Base-by-base conservation (phyloP, 2,329 filamentous ascomycete species). In the Fusarium hainanense region DNA sequence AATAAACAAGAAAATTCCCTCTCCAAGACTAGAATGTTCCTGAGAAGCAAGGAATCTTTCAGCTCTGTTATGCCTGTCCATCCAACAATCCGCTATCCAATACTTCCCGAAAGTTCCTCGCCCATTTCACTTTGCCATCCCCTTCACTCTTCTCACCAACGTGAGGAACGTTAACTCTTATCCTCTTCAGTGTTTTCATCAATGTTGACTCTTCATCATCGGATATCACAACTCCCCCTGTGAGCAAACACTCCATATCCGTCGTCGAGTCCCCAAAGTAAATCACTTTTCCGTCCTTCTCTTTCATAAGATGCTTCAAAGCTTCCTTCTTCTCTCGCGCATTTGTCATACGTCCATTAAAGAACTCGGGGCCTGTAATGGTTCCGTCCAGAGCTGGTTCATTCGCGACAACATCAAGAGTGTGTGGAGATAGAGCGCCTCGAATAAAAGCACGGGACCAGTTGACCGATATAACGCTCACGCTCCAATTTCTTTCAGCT, bases 231-330 rank as follows among this genome's bases (percentile, higher is more conserved):
- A 88, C 76, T 6, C 86, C 87, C 8, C 78, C 76, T 23, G 76
- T 73, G 6, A 87, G 68, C 40, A 89, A 75, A 62, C 87, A 89
- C 72, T 84, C 82, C 58, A 89, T 75, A 73, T 89, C 87, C 3
- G 87, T 88, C 3, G 82, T 81, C 28, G 87, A 88, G 74, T 89
- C 87, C 10, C 87, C 87, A 74, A 88, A 83, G 77, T 89, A 89
- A n/a, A 86, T 74, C n/a, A 79, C 72, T 58, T 68, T 58, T 2
- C 59, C 67, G 7, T 73, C 67, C 14, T 56, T 54, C 14, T 72
- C 72, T 9, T 57, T 57, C 32, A 47, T 64, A 32, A 82, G 68
- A 9, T 76, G 70, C n/a, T 74, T 57, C 61, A 86, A 71, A 4
- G 79, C 83, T 13, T 78, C 75, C 20, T 82, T 70, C 77, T 88